These are phyloP conservation scores for Umbellularia californica DNA, from an alignment of 164 flowering plant species.

Conservation along the genomic window DNA sequence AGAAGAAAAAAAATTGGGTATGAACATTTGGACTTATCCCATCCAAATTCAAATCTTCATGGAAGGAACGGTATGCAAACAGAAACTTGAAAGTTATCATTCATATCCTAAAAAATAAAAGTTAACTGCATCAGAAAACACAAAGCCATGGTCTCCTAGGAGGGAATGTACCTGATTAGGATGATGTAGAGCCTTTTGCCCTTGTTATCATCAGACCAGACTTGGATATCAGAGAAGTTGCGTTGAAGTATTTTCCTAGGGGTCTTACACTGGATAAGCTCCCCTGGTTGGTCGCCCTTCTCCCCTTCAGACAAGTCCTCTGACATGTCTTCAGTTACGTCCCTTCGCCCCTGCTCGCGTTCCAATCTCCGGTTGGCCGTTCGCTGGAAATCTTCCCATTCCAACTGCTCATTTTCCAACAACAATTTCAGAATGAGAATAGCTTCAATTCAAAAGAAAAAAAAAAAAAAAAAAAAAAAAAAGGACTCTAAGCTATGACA, in stretches of 20 bases:
- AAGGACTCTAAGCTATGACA: neutral
- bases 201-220: constrained; percentile 65
- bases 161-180: constrained; percentile 60
- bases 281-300: constrained; percentile 65
- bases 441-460: constrained; percentile 37
- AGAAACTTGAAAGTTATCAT: neutral
- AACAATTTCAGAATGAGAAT: constrained; percentile 26
- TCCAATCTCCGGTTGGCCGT: constrained; percentile 68
- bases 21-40: neutral
- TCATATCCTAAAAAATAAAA: too few species aligned
- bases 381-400: constrained; percentile 64
- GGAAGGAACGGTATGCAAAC: neutral
- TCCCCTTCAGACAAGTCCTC: constrained; percentile 97
- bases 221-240: constrained; percentile 56
- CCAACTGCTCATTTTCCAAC: constrained; percentile 42
- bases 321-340: constrained; percentile 96
- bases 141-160: neutral
- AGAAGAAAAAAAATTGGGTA: too few species aligned
- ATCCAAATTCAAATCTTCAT: neutral
- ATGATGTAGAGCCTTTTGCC: constrained; percentile 85
- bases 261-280: constrained; percentile 39
- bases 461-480: neutral
- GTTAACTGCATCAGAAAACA: too few species aligned
- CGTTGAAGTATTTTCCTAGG: constrained; percentile 60
- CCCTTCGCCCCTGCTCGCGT: constrained; percentile 88